Base-by-base conservation (phyloP, 768 basidiomycete genomes). In the Lentinus brumalis region DNA sequence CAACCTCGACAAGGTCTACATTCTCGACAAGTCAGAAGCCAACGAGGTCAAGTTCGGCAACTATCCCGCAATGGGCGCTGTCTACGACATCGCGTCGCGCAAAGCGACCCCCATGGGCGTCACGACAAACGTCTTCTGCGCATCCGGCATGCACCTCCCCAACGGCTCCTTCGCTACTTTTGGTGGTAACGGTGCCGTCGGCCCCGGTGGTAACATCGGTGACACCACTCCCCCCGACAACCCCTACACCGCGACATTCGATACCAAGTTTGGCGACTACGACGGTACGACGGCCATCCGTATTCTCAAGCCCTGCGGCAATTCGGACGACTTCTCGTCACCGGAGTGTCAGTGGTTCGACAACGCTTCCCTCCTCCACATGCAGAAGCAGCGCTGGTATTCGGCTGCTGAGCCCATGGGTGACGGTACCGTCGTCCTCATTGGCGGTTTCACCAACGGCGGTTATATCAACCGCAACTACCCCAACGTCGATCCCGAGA, bases 11-110 rank as follows among this genome's bases (percentile, higher is more conserved):
- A 92, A 86, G 71, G 89, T 96, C 38, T 96, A 95, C 75, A 89
- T 95, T 21, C 76, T 95, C n/a, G 94, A 97, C 79, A 97, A 97
- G 77, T 85, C 87, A 1, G 92, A 94, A 70, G 85, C 84, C 35
- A 94, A 95, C 70, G 79, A 80, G 3, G 82, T 83, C 4, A 75
- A 80, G 65, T 80, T 94, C 61, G 78, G 82, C 60, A 85, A 83
- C 1, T 91, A 92, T 74, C 80, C 92, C 11, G 88, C 88, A 1
- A 90, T 88, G 85, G 91, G 84, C 21, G 71, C 88, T 0, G 85
- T 87, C 16, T 92, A 87, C 85, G 88, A 94, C 71, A 77, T 89
- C 47, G 74, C 77, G 8, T 79, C 86, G 0, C 84, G 84, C 61
- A 74, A 79, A 31, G 82, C 84, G 21, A 79, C 78, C 21, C 71